These are phyloP conservation scores for Aurifilum marmelostoma DNA, from an alignment of 2,329 filamentous ascomycete species.

Conservation along the genomic window DNA sequence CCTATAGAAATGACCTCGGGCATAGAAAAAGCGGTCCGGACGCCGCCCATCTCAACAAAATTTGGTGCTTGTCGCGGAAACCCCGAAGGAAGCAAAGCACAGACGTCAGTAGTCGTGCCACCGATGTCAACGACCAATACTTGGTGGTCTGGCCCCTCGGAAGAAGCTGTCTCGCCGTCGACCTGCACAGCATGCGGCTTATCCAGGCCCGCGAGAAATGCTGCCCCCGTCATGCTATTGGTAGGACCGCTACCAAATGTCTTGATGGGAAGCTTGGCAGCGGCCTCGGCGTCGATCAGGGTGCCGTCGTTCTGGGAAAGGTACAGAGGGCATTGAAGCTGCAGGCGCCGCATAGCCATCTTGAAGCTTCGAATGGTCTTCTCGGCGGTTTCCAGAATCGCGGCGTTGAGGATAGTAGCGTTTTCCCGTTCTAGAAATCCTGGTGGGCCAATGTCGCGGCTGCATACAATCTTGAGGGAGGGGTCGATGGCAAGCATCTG, in stretches of 20 bases:
- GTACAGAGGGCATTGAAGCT: slow-evolving; percentile 58
- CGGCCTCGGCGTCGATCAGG: slow-evolving; percentile 56
- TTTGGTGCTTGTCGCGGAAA: slow-evolving; percentile 66
- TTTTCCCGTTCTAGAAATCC: slow-evolving; percentile 67
- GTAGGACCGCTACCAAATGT: slow-evolving; percentile 67
- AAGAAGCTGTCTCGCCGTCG: slow-evolving; percentile 21
- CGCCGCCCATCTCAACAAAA: slow-evolving; percentile 64
- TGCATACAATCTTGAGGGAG: slow-evolving; percentile 51
- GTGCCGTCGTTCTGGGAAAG: slow-evolving; percentile 69
- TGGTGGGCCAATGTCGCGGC: slow-evolving; percentile 55
- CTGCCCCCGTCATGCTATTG: slow-evolving; percentile 66
- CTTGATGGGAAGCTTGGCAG: slow-evolving; percentile 59
- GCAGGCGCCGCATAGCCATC: slow-evolving; percentile 52
- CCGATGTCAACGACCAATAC: slow-evolving; percentile 63
- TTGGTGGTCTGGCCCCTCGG: not conserved
- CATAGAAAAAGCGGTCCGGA: slow-evolving; percentile 63
- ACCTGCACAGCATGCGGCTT: slow-evolving; percentile 47
- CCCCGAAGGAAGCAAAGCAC: slow-evolving; percentile 61
- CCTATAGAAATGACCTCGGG: slow-evolving; percentile 64
- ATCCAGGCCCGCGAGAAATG: slow-evolving; percentile 53
- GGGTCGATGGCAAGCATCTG: slow-evolving; percentile 44
- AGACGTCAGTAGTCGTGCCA: slow-evolving; percentile 68
- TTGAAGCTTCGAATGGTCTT: slow-evolving; percentile 61
- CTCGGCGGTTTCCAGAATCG: slow-evolving; percentile 60
- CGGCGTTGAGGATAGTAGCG: slow-evolving; percentile 65